Evolutionary conservation across 306 rosid species (phyloP).

Genomic region (Prunus kanzakura): DNA sequence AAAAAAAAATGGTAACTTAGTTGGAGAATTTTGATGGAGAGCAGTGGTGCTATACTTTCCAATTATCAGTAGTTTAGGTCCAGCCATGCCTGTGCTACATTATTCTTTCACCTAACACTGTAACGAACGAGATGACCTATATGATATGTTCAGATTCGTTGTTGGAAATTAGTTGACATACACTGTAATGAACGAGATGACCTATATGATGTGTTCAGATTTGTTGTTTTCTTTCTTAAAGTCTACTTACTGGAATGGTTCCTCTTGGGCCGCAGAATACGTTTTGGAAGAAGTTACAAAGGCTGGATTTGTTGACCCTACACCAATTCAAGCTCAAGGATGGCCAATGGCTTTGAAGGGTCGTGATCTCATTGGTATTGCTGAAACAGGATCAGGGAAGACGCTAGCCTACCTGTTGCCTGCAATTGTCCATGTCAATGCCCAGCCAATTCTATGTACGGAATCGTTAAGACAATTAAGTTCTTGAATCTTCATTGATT

Average conservation of each 20-base stretch:
- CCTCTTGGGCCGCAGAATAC: conserved; percentile 50
- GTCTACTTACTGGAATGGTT: conserved; percentile 13
- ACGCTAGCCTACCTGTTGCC: conserved; percentile 95
- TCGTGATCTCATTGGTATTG: conserved; percentile 95
- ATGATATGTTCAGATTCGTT: neutral
- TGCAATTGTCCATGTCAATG: conserved; percentile 97
- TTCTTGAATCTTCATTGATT: neutral
- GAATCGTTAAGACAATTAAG: conserved; percentile 7
- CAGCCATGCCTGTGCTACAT: neutral
- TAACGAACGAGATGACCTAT: neutral
- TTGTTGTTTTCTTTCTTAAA: neutral
- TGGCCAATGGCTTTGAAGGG: conserved; percentile 99
- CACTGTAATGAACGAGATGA: neutral
- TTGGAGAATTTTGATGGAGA: neutral
- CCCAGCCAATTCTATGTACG: conserved; percentile 80
- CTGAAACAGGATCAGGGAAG: conserved; percentile 99
- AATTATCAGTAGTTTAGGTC: neutral
- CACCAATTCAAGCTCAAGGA: conserved; percentile 98
- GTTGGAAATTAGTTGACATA: neutral
- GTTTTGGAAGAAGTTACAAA: conserved; percentile 78
- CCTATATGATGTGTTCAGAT: neutral
- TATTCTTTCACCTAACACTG: neutral
- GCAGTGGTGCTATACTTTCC: neutral
- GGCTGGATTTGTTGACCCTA: conserved; percentile 95
- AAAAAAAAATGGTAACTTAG: neutral